A percentile compares a stretch with the other conserved stretches of the same genome.
Conservation (phyloP, 179 eudicot genomes). For the Dionaea muscipula region DNA sequence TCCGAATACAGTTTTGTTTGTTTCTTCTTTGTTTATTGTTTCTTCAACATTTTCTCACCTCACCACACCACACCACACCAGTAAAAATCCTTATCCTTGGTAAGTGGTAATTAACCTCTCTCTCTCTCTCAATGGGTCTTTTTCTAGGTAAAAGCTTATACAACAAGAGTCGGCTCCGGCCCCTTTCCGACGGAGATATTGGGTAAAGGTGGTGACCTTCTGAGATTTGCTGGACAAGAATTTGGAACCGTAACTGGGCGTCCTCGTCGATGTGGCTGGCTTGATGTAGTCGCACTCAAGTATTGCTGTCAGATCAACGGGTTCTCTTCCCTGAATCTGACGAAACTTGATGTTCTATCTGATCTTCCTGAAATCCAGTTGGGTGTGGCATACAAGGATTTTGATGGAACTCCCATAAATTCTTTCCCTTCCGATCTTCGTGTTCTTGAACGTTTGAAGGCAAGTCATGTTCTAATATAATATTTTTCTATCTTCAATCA, state of each 20-base stretch:
- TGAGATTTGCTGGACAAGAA: slow-evolving; percentile 89
- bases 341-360: slow-evolving; percentile 91
- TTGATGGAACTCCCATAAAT: slow-evolving; percentile 48
- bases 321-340: slow-evolving; percentile 77
- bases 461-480: slow-evolving; percentile 13
- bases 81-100: not conserved
- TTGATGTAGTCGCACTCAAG: slow-evolving; percentile 75
- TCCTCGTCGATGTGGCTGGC: slow-evolving; percentile 99
- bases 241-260: slow-evolving; percentile 94
- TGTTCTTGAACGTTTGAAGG: slow-evolving; percentile 73
- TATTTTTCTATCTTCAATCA: not conserved
- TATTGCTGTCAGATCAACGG: slow-evolving; percentile 80
- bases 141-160: slow-evolving; percentile 84
- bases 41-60: too few species aligned
- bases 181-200: slow-evolving; percentile 88
- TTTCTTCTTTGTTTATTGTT: too few species aligned
- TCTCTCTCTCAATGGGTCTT: not conserved
- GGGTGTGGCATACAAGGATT: slow-evolving; percentile 71
- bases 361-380: slow-evolving; percentile 72
- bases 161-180: slow-evolving; percentile 96
- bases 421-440: slow-evolving; percentile 78
- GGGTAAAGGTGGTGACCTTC: slow-evolving; percentile 75
- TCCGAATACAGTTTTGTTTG: too few species aligned
- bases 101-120: too few species aligned
- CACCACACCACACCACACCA: too few species aligned